Evolutionary conservation across 2,329 filamentous ascomycete species (phyloP).

Genomic region (Fusarium austroafricanum): DNA sequence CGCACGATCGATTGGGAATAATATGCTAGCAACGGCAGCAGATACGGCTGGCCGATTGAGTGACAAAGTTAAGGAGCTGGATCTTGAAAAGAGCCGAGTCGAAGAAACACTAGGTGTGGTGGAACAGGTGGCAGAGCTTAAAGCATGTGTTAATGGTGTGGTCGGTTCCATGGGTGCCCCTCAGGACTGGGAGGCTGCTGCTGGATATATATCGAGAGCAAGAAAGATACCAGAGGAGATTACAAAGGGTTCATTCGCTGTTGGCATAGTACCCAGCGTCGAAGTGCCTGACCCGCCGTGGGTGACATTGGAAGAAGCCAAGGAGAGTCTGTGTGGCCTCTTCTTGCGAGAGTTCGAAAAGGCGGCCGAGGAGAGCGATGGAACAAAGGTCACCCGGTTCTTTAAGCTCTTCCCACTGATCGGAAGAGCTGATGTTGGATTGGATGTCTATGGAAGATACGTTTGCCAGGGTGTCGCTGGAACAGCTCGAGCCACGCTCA

Average conservation of each 20-base stretch:
- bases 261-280: constrained; percentile 91
- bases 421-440: constrained; percentile 84
- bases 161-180: constrained; percentile 96
- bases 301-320: constrained; percentile 86
- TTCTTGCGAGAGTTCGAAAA: constrained; percentile 97
- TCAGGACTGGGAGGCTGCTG: constrained; percentile 98
- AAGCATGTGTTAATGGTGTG: constrained; percentile 94
- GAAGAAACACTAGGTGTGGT: constrained; percentile 92
- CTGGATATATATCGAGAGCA: constrained; percentile 86
- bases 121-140: constrained; percentile 95
- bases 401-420: constrained; percentile 98
- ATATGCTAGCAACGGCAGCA: constrained; percentile 89
- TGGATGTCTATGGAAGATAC: constrained; percentile 96
- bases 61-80: constrained; percentile 85
- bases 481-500: constrained; percentile 83
- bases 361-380: constrained; percentile 87
- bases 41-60: constrained; percentile 88
- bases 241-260: constrained; percentile 85
- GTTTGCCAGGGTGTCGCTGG: constrained; percentile 95
- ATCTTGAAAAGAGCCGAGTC: constrained; percentile 90
- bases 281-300: constrained; percentile 94
- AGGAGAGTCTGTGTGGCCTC: constrained; percentile 88
- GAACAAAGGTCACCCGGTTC: constrained; percentile 90
- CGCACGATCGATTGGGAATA: constrained; percentile 85
- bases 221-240: constrained; percentile 84